These are phyloP conservation scores for Carex parvula DNA, from an alignment of 176 grass and related monocot genomes.

Conservation along the genomic window DNA sequence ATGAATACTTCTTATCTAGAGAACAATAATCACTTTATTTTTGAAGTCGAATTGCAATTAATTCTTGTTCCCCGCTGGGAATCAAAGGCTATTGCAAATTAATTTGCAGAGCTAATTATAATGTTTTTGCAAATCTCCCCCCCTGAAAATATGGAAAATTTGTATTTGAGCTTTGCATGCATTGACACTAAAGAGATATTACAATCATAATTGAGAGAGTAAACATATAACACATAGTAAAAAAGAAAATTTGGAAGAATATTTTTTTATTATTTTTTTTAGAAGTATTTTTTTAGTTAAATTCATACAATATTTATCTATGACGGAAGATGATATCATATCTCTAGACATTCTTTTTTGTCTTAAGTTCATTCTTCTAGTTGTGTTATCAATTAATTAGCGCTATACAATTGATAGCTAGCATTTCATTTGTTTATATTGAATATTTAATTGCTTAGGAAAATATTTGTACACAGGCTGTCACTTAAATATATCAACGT, in stretches of 20 bases:
- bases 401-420: not conserved
- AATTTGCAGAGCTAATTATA: not conserved
- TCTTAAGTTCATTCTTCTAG: not conserved
- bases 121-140: not conserved
- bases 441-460: not conserved
- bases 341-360: not conserved
- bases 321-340: not conserved
- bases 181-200: not conserved
- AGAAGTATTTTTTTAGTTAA: not conserved
- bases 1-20: not conserved
- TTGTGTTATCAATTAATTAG: not conserved
- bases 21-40: not conserved
- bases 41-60: not conserved
- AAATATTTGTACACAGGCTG: not conserved
- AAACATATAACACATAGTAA: not conserved
- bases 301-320: not conserved
- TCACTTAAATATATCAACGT: not conserved
- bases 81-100: not conserved
- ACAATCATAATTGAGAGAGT: not conserved
- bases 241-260: not conserved
- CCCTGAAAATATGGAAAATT: not conserved
- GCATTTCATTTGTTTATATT: not conserved
- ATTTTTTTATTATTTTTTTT: too few relatives aligned
- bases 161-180: not conserved
- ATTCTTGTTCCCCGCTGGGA: not conserved